Percentiles rank a stretch among this genome's conserved stretches.
phyloP scores from a whole-genome alignment of 2,329 filamentous ascomycete species.

The Canariomyces notabilis region DNA sequence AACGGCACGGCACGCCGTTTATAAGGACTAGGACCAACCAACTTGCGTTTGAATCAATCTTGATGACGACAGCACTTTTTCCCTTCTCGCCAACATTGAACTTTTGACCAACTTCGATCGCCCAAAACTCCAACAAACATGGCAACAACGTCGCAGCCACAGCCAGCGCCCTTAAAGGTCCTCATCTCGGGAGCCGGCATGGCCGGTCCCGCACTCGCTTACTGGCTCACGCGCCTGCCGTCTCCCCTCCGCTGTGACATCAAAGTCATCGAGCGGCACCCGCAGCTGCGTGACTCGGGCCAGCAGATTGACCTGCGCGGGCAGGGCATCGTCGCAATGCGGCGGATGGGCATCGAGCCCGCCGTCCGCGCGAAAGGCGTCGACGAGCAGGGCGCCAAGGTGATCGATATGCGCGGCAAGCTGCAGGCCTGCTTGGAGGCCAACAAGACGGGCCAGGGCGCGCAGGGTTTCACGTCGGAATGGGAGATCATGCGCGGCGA shows the following conservation, averaged over 20 bases:
- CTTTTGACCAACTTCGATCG: too few species aligned
- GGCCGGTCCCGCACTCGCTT: conserved; percentile 40
- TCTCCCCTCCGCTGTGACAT: conserved; percentile 31
- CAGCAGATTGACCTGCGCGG: conserved; percentile 44
- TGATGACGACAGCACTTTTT: too few species aligned
- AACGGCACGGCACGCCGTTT: too few species aligned
- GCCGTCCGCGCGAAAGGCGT: conserved; percentile 35
- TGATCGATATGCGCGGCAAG: conserved; percentile 39
- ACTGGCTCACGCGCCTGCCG: conserved; percentile 33
- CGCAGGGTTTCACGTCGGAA: conserved; percentile 47
- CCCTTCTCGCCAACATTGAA: too few species aligned
- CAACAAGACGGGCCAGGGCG: conserved; percentile 37
- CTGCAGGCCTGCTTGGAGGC: conserved; percentile 36
- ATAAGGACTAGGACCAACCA: too few species aligned
- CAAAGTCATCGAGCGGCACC: conserved; percentile 40
- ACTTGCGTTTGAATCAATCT: too few species aligned
- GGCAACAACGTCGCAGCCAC: too few species aligned
- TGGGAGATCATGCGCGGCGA: conserved; percentile 58
- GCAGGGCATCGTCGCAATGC: conserved; percentile 36
- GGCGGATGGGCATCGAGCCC: conserved; percentile 37
- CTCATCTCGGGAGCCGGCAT: conserved; percentile 46
- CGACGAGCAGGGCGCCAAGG: conserved; percentile 42
- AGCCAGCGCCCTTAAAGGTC: conserved; percentile 34
- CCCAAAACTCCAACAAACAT: too few species aligned
- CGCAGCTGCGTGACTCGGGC: conserved; percentile 35